Conservation (phyloP, 1,139 yeast species). For the Pichia sp. region DNA sequence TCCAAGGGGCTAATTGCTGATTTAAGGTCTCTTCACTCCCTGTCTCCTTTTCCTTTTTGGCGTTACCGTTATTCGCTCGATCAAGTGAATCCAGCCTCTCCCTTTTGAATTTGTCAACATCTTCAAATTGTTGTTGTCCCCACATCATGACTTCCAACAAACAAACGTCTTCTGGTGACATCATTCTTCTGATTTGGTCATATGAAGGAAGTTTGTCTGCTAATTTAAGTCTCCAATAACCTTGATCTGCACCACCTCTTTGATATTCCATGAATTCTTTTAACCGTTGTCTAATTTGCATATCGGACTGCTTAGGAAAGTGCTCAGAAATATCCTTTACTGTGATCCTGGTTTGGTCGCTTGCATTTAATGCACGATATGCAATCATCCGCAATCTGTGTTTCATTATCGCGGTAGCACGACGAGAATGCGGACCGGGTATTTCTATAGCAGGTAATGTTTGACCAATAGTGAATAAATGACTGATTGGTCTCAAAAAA, state of each 20-base stretch:
- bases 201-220: slow-evolving; percentile 73
- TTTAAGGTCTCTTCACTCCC: slow-evolving; percentile 49
- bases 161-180: slow-evolving; percentile 88
- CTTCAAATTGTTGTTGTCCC: slow-evolving; percentile 61
- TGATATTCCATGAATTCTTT: slow-evolving; percentile 99
- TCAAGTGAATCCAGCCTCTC: slow-evolving; percentile 23
- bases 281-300: slow-evolving; percentile 92
- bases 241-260: slow-evolving; percentile 91
- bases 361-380: slow-evolving; percentile 76
- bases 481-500: slow-evolving; percentile 61
- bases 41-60: slow-evolving; percentile 24
- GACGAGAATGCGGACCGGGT: slow-evolving; percentile 97
- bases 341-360: slow-evolving; percentile 67
- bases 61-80: slow-evolving; percentile 1
- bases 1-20: slow-evolving; percentile 94
- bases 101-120: slow-evolving; percentile 29
- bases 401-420: slow-evolving; percentile 89
- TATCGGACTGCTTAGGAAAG: slow-evolving; percentile 95
- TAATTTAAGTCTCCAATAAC: slow-evolving; percentile 87
- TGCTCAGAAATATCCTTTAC: slow-evolving; percentile 88
- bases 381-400: slow-evolving; percentile 92
- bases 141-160: slow-evolving; percentile 89
- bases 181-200: slow-evolving; percentile 77
- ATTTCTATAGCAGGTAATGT: slow-evolving; percentile 89
- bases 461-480: slow-evolving; percentile 85